Evolutionary conservation across 768 basidiomycete species (phyloP).

Genomic region (Albatrellus ellisii): DNA sequence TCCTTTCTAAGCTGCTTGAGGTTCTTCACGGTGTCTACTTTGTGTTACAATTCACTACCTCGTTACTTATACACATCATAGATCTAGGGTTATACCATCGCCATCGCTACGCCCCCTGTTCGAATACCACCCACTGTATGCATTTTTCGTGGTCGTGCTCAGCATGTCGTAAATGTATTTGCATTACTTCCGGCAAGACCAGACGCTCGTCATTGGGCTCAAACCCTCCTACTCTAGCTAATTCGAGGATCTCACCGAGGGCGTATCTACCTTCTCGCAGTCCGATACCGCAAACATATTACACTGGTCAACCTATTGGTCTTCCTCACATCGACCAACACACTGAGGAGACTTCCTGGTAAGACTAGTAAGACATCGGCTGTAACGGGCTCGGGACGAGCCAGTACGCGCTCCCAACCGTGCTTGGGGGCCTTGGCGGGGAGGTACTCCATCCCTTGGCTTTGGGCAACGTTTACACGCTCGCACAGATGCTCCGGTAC

Average conservation of each 20-base stretch:
- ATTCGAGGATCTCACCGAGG: constrained; percentile 8
- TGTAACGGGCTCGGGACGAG: too few species aligned
- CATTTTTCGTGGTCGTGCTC: too few species aligned
- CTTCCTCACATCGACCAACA: constrained; percentile 14
- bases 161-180: too few species aligned
- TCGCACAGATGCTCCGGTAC: constrained; percentile 36
- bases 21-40: too few species aligned
- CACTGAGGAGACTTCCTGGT: constrained; percentile 8
- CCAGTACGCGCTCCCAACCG: constrained; percentile 48
- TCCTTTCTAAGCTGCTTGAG: too few species aligned
- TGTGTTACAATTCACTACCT: too few species aligned
- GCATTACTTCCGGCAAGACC: constrained; percentile 33
- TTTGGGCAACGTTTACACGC: constrained; percentile 66
- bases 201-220: constrained; percentile 51
- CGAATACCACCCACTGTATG: too few species aligned
- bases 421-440: constrained; percentile 64
- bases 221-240: constrained; percentile 26
- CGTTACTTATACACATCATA: too few species aligned
- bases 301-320: constrained; percentile 9
- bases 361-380: too few species aligned
- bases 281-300: too few species aligned
- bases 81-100: too few species aligned
- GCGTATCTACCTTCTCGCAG: constrained; percentile 8
- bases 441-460: constrained; percentile 63
- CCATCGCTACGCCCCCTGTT: too few species aligned